A percentile compares a stretch with the other conserved stretches of the same genome.
Conservation (phyloP, 768 basidiomycete species). For the Leccinum arenicola region DNA sequence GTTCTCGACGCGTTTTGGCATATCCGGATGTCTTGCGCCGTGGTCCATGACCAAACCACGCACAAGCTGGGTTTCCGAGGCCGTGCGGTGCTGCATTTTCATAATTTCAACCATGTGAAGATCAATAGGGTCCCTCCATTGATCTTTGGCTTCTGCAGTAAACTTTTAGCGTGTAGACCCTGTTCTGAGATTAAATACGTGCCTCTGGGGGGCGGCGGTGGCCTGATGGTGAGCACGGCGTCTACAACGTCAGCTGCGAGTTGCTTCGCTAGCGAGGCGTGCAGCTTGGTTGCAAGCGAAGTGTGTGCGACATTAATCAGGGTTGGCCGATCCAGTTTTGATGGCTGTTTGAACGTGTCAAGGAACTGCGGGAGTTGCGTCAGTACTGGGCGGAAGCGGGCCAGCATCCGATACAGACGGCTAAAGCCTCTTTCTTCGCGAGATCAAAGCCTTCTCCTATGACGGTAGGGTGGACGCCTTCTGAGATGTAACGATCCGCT, state of each 20-base stretch:
- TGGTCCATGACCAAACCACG: slow-evolving; percentile 97
- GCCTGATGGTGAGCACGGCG: slow-evolving; percentile 86
- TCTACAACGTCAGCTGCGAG: slow-evolving; percentile 93
- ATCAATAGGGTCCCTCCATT: slow-evolving; percentile 88
- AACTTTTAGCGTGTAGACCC: slow-evolving; percentile 29
- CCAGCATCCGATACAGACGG: slow-evolving; percentile 48
- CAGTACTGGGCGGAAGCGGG: slow-evolving; percentile 15
- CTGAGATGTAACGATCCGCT: slow-evolving; percentile 95
- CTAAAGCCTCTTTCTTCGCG: slow-evolving; percentile 93
- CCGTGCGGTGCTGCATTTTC: slow-evolving; percentile 99
- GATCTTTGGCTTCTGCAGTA: slow-evolving; percentile 53
- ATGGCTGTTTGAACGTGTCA: slow-evolving; percentile 80
- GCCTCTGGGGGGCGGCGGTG: slow-evolving; percentile 62
- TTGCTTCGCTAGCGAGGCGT: slow-evolving; percentile 74
- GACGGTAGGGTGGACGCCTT: slow-evolving; percentile 97
- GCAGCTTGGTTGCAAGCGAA: slow-evolving; percentile 94
- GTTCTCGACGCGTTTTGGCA: slow-evolving; percentile 98
- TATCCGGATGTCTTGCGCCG: slow-evolving; percentile 96
- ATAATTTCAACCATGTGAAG: slow-evolving; percentile 99
- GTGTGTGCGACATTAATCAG: slow-evolving; percentile 93
- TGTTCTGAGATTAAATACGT: slow-evolving; percentile 23
- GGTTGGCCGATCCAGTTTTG: slow-evolving; percentile 82
- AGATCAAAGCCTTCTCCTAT: slow-evolving; percentile 95
- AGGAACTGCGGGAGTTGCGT: slow-evolving; percentile 64
- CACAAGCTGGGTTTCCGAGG: slow-evolving; percentile 94